Conservation (phyloP, 352 stramenopile genomes). For the Elongisporangium prolatum region DNA sequence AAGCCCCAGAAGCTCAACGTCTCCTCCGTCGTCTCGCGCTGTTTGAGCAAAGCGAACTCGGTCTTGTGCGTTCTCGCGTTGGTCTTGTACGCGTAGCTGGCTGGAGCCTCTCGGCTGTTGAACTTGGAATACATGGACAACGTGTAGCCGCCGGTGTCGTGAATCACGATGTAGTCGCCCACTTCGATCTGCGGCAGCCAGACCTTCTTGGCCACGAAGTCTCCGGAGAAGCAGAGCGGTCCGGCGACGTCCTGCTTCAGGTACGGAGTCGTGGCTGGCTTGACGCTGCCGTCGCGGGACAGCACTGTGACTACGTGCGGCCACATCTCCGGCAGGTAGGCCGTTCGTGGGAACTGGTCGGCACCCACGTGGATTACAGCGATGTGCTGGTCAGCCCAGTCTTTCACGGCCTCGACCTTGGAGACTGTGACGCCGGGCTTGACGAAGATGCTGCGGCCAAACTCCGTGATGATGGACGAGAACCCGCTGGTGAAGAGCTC, state of each 20-base stretch:
- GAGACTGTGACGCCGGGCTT: conserved; percentile 86
- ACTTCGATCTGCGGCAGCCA: conserved; percentile 66
- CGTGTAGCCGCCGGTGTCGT: conserved; percentile 87
- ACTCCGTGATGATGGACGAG: conserved; percentile 89
- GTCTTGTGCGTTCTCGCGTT: conserved; percentile 13
- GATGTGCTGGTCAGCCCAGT: conserved; percentile 74
- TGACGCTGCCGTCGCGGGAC: conserved; percentile 35
- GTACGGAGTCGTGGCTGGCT: conserved; percentile 29
- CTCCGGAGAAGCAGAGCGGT: conserved; percentile 90
- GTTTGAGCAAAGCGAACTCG: conserved; percentile 59
- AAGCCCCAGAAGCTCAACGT: conserved; percentile 69
- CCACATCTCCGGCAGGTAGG: conserved; percentile 83
- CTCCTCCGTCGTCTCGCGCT: conserved; percentile 62
- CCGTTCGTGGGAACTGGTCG: conserved; percentile 87
- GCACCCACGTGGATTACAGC: conserved; percentile 87
- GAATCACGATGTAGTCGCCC: conserved; percentile 78
- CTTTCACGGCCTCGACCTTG: conserved; percentile 87
- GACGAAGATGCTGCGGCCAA: conserved; percentile 82
- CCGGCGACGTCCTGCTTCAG: conserved; percentile 85
- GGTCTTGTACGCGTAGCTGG: conserved; percentile 58
- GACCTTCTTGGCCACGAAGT: conserved; percentile 82
- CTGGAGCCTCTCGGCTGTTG: conserved; percentile 75
- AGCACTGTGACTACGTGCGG: conserved; percentile 82
- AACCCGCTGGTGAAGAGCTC: conserved; percentile 82
- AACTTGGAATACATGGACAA: conserved; percentile 88